Evolutionary conservation across 2,329 filamentous ascomycete species (phyloP).

Genomic region (Diaporthe ampelina): DNA sequence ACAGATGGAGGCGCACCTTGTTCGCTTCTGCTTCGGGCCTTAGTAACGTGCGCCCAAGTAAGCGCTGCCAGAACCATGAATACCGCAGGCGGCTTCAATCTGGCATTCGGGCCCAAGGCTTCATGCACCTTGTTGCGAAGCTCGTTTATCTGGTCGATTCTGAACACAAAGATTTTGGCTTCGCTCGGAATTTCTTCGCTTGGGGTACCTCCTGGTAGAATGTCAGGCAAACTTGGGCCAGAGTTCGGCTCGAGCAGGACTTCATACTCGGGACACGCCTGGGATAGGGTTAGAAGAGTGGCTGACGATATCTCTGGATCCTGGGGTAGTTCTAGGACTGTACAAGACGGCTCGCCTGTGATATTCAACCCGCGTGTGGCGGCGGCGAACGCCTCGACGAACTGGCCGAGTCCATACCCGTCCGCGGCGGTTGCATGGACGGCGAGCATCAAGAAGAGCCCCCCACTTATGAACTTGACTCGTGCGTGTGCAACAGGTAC

Average conservation of each 20-base stretch:
- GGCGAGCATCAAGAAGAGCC: neutral
- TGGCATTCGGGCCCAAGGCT: neutral
- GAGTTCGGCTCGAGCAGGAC: neutral
- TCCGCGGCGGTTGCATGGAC: neutral
- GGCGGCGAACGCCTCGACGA: neutral
- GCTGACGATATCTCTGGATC: neutral
- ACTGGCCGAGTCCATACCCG: neutral
- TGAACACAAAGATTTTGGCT: conserved; percentile 2
- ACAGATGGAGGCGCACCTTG: neutral
- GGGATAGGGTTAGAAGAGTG: neutral
- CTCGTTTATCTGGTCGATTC: neutral
- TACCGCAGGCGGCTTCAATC: neutral
- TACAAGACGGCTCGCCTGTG: neutral
- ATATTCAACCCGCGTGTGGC: neutral
- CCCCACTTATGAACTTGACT: neutral
- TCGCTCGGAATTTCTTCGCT: neutral
- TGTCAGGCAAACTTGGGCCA: neutral
- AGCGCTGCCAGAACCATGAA: neutral
- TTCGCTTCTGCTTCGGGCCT: neutral
- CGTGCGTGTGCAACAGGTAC: neutral
- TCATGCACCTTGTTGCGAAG: neutral
- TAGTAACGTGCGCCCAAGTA: conserved; percentile 2
- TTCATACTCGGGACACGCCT: neutral
- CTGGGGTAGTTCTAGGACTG: neutral
- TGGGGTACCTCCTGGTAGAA: neutral